phyloP scores from a whole-genome alignment of 2,329 filamentous ascomycete species.

The Claviceps sp. region DNA sequence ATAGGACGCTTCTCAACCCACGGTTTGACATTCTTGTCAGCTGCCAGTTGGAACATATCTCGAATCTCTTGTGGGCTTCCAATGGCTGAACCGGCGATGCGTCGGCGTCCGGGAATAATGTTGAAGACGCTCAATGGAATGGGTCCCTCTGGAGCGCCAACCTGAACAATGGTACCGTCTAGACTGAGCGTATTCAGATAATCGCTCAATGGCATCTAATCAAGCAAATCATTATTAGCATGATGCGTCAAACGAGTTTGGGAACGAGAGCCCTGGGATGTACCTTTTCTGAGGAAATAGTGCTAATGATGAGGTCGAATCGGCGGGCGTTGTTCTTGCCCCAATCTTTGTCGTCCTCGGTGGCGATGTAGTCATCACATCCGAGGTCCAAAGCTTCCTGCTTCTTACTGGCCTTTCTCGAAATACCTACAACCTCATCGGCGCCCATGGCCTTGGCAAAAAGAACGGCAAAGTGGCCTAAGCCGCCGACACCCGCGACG shows the following conservation, averaged over 20 bases:
- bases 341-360: conserved; percentile 40
- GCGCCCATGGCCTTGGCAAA: conserved; percentile 54
- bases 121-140: conserved; percentile 20
- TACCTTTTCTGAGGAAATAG: conserved; percentile 29
- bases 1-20: conserved; percentile 43
- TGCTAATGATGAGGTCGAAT: conserved; percentile 46
- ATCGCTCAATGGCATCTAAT: conserved; percentile 42
- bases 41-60: conserved; percentile 45
- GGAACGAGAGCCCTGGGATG: background rate
- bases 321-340: conserved; percentile 32
- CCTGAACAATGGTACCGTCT: conserved; percentile 50
- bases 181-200: conserved; percentile 47
- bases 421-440: conserved; percentile 48
- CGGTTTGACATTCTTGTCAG: conserved; percentile 39
- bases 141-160: conserved; percentile 29
- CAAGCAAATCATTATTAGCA: background rate
- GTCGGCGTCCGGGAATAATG: conserved; percentile 40
- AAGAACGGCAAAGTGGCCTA: conserved; percentile 56
- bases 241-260: background rate
- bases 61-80: conserved; percentile 42
- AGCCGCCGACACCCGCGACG: conserved; percentile 52
- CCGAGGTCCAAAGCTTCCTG: conserved; percentile 43
- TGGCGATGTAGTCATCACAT: conserved; percentile 35
- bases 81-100: conserved; percentile 31
- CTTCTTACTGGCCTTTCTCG: conserved; percentile 36